Evolutionary conservation across 257 asterid species (phyloP).

Genomic region (Primulina tabacum): DNA sequence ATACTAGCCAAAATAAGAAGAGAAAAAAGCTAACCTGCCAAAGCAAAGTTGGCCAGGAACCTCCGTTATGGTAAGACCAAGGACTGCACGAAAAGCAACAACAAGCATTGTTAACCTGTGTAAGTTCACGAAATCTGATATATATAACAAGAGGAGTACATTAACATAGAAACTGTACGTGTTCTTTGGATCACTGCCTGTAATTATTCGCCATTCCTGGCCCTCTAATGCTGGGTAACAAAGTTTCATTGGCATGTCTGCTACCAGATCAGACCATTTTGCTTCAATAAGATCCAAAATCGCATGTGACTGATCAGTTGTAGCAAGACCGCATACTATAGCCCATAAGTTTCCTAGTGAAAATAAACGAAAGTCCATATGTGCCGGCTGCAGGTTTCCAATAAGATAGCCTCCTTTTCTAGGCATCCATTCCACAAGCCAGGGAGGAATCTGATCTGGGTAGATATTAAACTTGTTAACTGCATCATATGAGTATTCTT

Average conservation of each 20-base stretch:
- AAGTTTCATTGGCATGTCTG: constrained; percentile 73
- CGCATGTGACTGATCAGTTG: constrained; percentile 68
- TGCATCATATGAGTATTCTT: constrained; percentile 79
- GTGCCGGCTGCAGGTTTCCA: constrained; percentile 85
- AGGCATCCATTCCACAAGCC: constrained; percentile 91
- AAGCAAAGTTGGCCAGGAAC: constrained; percentile 84
- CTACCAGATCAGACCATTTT: constrained; percentile 76
- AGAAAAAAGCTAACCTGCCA: constrained; percentile 59
- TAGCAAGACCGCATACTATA: constrained; percentile 61
- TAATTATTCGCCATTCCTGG: constrained; percentile 73
- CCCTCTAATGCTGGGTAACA: constrained; percentile 79
- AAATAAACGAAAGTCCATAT: constrained; percentile 85
- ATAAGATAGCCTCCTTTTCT: constrained; percentile 65
- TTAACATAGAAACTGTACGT: constrained; percentile 41
- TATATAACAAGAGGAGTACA: constrained; percentile 3
- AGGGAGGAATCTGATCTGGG: constrained; percentile 83
- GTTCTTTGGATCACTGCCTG: constrained; percentile 84
- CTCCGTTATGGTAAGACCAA: constrained; percentile 89
- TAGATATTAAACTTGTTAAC: constrained; percentile 80
- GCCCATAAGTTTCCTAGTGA: constrained; percentile 81
- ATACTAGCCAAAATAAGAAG: constrained; percentile 6
- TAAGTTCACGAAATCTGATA: constrained; percentile 2
- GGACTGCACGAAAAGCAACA: constrained; percentile 51
- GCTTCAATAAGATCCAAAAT: constrained; percentile 67
- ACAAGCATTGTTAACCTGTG: neutral